Base-by-base conservation (phyloP, 1,284 basidiomycete species). In the Leccinum pallidistipes region DNA sequence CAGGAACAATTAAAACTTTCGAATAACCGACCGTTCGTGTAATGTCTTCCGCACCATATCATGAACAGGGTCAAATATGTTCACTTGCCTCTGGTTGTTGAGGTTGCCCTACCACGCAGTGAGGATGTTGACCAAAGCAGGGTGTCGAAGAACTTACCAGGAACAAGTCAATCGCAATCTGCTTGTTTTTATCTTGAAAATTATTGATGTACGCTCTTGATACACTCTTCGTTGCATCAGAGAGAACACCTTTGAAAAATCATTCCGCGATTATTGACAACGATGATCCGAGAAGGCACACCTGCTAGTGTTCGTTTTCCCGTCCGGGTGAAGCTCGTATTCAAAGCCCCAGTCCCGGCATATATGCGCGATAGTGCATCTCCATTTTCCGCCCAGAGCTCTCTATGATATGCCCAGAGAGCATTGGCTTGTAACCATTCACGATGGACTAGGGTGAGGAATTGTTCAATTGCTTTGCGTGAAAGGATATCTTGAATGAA, bases 131-230 rank as follows among this genome's bases (percentile, higher is more conserved):
- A 36, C 36, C 43, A 31, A 16, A 27, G 50, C 38, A 24, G 10
- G 3, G 3, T 5, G 8, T 18, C 4, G 55, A 21, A 62, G 5
- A 14, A 61, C 86, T 59, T 62, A 95, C 94, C 65, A 99, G 81
- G 67, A 99, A 91, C 83, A 95, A 91, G 71, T 99, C 97, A 64
- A 99, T 98, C 0, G 96, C 94, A 18, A 85, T 79, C 71, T 99
- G 97, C 74, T 99, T 99, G 51, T 84, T 87, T 74, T 94, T 94
- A 75, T 99, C 97, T 68, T 97, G 93, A 74, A 99, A 98, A 73
- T 98, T 98, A 75, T 97, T 97, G 74, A 98, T 97, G 71, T 98
- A 98, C 59, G 97, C 95, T 61, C 95, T 85, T 14, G 87, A 90
- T 21, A 97, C 94, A 69, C 94, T 97, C 76, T 99, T 99, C 2